Evolutionary conservation across 2,329 filamentous ascomycete genomes (phyloP), one percentile per base, ranked within the genome.

Genomic region (Xylaria sp.): DNA sequence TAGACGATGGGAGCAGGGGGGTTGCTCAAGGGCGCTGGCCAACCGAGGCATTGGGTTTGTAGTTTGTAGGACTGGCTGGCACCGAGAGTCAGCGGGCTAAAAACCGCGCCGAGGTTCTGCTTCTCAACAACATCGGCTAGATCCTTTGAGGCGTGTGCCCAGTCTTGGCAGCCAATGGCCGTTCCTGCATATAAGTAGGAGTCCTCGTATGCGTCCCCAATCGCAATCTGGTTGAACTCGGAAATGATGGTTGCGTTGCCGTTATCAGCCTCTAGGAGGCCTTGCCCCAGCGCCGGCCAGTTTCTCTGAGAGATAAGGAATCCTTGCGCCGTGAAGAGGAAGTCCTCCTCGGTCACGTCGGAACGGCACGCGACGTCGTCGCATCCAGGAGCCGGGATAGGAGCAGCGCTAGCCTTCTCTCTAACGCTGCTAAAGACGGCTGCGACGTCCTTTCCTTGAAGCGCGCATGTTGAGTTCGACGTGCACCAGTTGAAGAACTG

Each of bases 101-200:
- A 76, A n/a, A 71, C 65, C 7, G 66, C 68, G 14, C 75, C 78
- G 27, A 81, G 73, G 0, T 68, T 69, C 45, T 74, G 71, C 60
- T 79, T 78, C 17, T 74, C 72, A 3, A 72, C 61, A 0, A 81
- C 53, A 55, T 73, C 71, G 48, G 76, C 69, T 9, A 79, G 67
- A 1, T 64, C 58, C 2, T n/a, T 62, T 1, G 75, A 69, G 9
- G 64, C 72, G 66, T 75, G 74, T 54, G 72, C 61, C 78, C 80
- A 82, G 73, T 83, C 81, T 39, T 79, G 78, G 71, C 81, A 82
- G 9, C 74, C 75, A 67, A 82, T 79, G 6, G 79, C 79, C 1
- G 77, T 73, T 21, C 75, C 76, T 12, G 76, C 71, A 55, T 73
- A 75, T 0, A 77, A 58, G 5, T 47, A 67, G 3, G 74, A 75